phyloP scores from a whole-genome alignment of 1,139 yeast species.

The Saccharomyces hybrid region DNA sequence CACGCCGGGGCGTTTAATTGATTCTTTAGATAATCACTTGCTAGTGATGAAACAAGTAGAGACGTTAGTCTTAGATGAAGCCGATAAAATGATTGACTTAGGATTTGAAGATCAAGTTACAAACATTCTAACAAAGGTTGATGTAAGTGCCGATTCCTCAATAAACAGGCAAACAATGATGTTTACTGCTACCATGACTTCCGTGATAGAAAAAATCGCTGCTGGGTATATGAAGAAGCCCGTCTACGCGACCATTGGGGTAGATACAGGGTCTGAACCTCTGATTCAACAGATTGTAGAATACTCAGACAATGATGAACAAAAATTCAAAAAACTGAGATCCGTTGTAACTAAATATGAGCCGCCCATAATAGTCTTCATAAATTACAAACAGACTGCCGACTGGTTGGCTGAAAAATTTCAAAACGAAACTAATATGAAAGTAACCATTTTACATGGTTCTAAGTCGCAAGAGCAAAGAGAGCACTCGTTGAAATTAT shows the following conservation, averaged over 20 bases:
- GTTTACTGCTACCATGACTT: conserved; percentile 93
- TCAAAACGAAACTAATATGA: conserved; percentile 37
- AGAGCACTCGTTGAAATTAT: conserved; percentile 75
- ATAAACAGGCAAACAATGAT: conserved; percentile 54
- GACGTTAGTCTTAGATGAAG: conserved; percentile 80
- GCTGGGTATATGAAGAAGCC: conserved; percentile 54
- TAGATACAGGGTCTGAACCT: conserved; percentile 37
- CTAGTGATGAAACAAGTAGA: conserved; percentile 54
- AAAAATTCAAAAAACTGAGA: conserved; percentile 17
- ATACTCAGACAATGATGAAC: conserved; percentile 54
- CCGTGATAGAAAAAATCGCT: conserved; percentile 60
- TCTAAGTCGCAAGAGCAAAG: conserved; percentile 78
- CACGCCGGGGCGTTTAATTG: conserved; percentile 87
- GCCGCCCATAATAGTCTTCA: conserved; percentile 71
- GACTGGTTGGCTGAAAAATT: conserved; percentile 54
- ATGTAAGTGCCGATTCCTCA: conserved; percentile 37
- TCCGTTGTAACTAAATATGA: conserved; percentile 25
- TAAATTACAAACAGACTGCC: conserved; percentile 65
- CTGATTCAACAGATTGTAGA: conserved; percentile 24
- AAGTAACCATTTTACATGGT: conserved; percentile 69
- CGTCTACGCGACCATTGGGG: conserved; percentile 58
- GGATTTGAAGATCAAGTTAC: conserved; percentile 82
- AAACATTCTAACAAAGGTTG: conserved; percentile 39
- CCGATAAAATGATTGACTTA: conserved; percentile 90
- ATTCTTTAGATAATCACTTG: conserved; percentile 62